These are phyloP conservation scores for Gracilaria domingensis DNA, from an alignment of 23 red algal genomes.

Conservation along the genomic window DNA sequence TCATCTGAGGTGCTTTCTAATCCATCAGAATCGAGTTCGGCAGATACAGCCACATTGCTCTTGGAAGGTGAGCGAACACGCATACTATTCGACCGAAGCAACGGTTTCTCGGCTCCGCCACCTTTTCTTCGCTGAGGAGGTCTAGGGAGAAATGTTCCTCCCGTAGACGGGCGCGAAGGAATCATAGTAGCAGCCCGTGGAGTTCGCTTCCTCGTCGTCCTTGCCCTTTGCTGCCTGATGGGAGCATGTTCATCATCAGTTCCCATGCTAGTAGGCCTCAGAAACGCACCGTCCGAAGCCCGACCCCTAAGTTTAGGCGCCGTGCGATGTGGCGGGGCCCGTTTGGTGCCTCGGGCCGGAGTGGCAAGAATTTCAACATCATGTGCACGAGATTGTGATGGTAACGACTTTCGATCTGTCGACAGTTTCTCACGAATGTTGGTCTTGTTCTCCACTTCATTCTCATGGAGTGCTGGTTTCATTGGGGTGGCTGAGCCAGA, in stretches of 20 bases:
- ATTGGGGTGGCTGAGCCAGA: background rate
- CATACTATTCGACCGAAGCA: slow-evolving; percentile 33
- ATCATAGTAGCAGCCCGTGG: slow-evolving; percentile 48
- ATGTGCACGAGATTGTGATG: background rate
- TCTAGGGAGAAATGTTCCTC: slow-evolving; percentile 24
- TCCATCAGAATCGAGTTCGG: background rate
- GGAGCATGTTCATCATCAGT: background rate
- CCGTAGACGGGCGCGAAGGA: slow-evolving; percentile 48
- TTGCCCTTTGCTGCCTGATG: slow-evolving; percentile 1
- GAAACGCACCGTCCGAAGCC: slow-evolving; percentile 28
- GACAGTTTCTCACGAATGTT: background rate
- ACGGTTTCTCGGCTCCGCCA: background rate
- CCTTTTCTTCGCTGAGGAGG: slow-evolving; percentile 29
- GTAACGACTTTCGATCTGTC: slow-evolving; percentile 19
- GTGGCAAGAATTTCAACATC: slow-evolving; percentile 13
- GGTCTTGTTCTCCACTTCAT: background rate
- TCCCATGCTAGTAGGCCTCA: background rate
- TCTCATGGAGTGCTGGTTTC: background rate
- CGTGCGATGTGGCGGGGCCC: slow-evolving; percentile 2
- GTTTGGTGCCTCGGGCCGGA: slow-evolving; percentile 23
- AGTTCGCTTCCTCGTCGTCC: slow-evolving; percentile 20
- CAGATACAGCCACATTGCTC: background rate
- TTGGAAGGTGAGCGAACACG: slow-evolving; percentile 19
- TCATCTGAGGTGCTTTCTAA: slow-evolving; percentile 5
- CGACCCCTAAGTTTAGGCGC: background rate